Percentiles rank a stretch among this genome's conserved stretches.
Evolutionary conservation across 441 rosid species (phyloP).

Genomic region (Pelargonium myrrhifolium): DNA sequence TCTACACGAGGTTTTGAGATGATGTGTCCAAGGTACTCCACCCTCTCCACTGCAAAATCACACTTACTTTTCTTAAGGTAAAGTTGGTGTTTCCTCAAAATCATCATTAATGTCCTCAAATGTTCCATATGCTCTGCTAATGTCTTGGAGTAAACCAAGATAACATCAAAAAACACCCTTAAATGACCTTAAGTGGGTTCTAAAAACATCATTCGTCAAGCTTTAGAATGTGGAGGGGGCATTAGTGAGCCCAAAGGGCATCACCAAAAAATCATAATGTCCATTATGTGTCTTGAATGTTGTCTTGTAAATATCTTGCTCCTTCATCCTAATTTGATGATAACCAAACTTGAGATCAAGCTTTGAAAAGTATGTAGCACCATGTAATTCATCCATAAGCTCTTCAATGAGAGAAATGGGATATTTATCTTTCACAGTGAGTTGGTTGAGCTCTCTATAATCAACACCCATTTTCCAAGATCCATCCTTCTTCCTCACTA

Average conservation of each 20-base stretch:
- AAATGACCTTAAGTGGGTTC: background rate
- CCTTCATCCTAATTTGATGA: background rate
- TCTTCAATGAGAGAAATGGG: background rate
- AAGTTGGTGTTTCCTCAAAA: background rate
- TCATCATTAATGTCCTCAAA: background rate
- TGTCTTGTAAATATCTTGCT: background rate
- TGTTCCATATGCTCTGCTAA: background rate
- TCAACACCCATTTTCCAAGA: background rate
- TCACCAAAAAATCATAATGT: background rate
- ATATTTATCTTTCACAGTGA: background rate
- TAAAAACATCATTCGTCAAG: background rate
- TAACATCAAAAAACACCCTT: background rate
- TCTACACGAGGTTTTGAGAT: background rate
- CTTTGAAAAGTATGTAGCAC: background rate
- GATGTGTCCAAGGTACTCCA: background rate
- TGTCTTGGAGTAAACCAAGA: background rate
- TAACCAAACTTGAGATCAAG: background rate
- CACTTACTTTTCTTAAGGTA: background rate
- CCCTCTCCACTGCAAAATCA: background rate
- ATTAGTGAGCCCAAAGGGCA: background rate
- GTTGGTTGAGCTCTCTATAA: background rate
- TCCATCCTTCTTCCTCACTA: background rate
- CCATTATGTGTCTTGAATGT: background rate
- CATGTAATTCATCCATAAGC: background rate
- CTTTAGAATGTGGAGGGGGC: background rate